Evolutionary conservation across 2,329 filamentous ascomycete species (phyloP).

Genomic region (Pestalotiopsis sp.): DNA sequence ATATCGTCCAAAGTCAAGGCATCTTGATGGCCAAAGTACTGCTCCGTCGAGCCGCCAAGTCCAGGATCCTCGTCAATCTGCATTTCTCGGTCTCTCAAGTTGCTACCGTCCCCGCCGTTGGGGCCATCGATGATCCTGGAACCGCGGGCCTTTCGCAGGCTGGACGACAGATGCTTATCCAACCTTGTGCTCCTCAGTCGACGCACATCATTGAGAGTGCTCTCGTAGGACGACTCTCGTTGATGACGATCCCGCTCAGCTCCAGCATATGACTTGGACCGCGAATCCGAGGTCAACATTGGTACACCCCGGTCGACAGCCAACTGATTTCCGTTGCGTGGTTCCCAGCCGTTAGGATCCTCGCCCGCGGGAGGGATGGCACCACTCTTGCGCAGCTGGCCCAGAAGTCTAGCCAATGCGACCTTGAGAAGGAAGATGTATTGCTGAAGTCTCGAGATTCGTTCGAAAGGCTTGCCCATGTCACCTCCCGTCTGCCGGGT

Average conservation of each 20-base stretch:
- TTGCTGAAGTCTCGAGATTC: slow-evolving; percentile 86
- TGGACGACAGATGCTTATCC: slow-evolving; percentile 92
- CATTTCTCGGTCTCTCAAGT: slow-evolving; percentile 59
- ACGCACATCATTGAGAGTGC: slow-evolving; percentile 93
- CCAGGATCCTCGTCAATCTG: slow-evolving; percentile 81
- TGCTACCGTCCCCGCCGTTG: slow-evolving; percentile 56
- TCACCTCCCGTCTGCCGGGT: slow-evolving; percentile 59
- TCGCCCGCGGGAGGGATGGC: slow-evolving; percentile 77
- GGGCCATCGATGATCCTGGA: slow-evolving; percentile 92
- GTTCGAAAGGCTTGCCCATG: slow-evolving; percentile 60
- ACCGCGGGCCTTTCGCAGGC: slow-evolving; percentile 85
- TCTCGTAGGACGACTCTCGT: slow-evolving; percentile 83
- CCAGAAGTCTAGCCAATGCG: slow-evolving; percentile 84
- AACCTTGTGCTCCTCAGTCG: slow-evolving; percentile 89
- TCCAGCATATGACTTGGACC: slow-evolving; percentile 74
- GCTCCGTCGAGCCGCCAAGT: slow-evolving; percentile 72
- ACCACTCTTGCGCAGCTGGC: slow-evolving; percentile 82
- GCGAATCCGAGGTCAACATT: slow-evolving; percentile 65
- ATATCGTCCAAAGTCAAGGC: slow-evolving; percentile 95
- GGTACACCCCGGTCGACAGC: slow-evolving; percentile 52
- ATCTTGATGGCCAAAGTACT: slow-evolving; percentile 89
- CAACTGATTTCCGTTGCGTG: slow-evolving; percentile 63
- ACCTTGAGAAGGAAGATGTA: slow-evolving; percentile 93
- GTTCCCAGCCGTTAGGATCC: slow-evolving; percentile 68
- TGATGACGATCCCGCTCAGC: slow-evolving; percentile 61